A percentile compares a stretch with the other conserved stretches of the same genome.
phyloP scores from a whole-genome alignment of 2,329 filamentous ascomycete species.

The Alternaria consortialis region DNA sequence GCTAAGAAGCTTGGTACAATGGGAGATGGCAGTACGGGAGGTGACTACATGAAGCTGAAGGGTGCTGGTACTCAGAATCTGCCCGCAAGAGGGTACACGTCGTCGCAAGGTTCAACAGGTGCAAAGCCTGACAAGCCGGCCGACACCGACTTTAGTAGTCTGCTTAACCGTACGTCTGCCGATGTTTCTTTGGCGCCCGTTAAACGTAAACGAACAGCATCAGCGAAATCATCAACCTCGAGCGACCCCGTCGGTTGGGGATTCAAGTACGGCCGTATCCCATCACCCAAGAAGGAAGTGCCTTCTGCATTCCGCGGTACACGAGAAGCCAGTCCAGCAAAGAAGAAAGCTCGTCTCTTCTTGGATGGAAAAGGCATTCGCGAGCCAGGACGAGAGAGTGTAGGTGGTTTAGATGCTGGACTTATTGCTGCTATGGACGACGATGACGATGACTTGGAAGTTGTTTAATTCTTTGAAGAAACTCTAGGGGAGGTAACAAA shows the following conservation, averaged over 20 bases:
- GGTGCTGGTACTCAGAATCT: slow-evolving; percentile 29
- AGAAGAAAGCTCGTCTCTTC: slow-evolving; percentile 60
- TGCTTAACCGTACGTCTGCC: slow-evolving; percentile 56
- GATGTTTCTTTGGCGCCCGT: slow-evolving; percentile 55
- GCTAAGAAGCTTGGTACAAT: slow-evolving; percentile 71
- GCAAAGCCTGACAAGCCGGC: slow-evolving; percentile 26
- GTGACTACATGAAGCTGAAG: slow-evolving; percentile 71
- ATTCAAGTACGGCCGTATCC: slow-evolving; percentile 52
- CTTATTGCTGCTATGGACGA: slow-evolving; percentile 51
- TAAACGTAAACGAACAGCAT: slow-evolving; percentile 53
- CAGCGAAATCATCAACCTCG: slow-evolving; percentile 40
- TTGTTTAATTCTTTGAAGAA: slow-evolving; percentile 52
- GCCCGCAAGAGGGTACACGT: slow-evolving; percentile 28
- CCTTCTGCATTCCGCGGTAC: slow-evolving; percentile 38
- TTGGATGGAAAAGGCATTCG: slow-evolving; percentile 60
- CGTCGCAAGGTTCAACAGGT: slow-evolving; percentile 25
- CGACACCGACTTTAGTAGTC: slow-evolving; percentile 50
- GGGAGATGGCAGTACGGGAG: slow-evolving; percentile 69
- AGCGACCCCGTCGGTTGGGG: slow-evolving; percentile 58
- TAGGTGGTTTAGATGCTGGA: slow-evolving; percentile 48
- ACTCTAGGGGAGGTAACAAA: slow-evolving; percentile 12
- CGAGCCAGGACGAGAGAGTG: slow-evolving; percentile 59
- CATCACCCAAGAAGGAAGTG: slow-evolving; percentile 46
- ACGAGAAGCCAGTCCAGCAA: slow-evolving; percentile 50
- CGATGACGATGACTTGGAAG: slow-evolving; percentile 60